Percentiles rank a stretch among this genome's conserved stretches.
Conservation (phyloP, 345 rosid genomes). For the Rhizophora apiculata region DNA sequence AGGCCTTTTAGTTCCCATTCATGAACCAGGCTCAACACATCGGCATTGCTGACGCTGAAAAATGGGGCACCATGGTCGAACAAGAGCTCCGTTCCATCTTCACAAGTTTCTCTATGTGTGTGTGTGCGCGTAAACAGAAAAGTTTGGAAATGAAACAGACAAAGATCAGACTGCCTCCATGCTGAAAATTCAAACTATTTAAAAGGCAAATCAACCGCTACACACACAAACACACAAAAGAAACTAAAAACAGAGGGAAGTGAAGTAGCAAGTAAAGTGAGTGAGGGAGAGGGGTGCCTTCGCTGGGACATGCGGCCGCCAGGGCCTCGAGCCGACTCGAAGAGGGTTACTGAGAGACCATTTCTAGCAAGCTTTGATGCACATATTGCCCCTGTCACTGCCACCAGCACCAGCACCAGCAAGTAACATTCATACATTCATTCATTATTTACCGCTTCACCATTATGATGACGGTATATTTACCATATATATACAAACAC, state of each 20-base stretch:
- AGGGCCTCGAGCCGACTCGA: constrained; percentile 79
- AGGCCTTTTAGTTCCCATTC: constrained; percentile 76
- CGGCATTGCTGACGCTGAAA: constrained; percentile 46
- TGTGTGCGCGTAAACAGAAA: no score
- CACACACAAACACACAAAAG: background rate
- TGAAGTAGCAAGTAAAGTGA: constrained; percentile 1
- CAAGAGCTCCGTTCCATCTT: constrained; percentile 61
- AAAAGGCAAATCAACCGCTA: no score
- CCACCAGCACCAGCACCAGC: background rate
- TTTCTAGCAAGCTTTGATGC: constrained; percentile 75
- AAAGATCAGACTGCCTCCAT: no score
- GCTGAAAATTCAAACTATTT: no score
- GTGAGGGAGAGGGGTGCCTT: constrained; percentile 37
- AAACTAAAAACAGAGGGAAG: background rate
- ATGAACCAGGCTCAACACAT: constrained; percentile 48
- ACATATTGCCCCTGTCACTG: constrained; percentile 78
- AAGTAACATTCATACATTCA: no score
- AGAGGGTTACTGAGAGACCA: constrained; percentile 70
- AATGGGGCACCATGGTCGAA: constrained; percentile 91
- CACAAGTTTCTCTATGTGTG: constrained; percentile 48
- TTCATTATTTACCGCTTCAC: no score
- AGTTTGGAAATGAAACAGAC: no score
- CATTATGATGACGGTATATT: no score
- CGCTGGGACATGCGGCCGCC: constrained; percentile 92
- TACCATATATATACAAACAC: no score